Evolutionary conservation across 441 rosid species (phyloP).

Genomic region (Arabidopsis lyrata): DNA sequence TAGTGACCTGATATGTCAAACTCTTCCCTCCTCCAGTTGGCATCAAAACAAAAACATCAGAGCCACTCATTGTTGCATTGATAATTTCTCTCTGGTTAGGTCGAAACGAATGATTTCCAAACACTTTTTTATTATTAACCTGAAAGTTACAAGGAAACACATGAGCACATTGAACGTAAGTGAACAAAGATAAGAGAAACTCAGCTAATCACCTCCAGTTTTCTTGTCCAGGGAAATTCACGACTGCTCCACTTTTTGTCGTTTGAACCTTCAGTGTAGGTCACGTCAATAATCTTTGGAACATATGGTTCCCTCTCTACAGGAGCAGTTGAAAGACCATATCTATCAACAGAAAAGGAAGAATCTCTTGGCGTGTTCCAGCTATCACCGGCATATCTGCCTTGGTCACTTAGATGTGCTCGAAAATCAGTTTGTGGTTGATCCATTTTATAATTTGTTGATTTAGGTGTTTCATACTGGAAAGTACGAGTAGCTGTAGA

Average conservation of each 20-base stretch:
- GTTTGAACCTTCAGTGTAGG: constrained; percentile 90
- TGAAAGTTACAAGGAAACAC: constrained; percentile 47
- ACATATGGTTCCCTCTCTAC: constrained; percentile 77
- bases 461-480: constrained; percentile 73
- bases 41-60: constrained; percentile 97
- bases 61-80: constrained; percentile 97
- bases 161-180: constrained; percentile 49
- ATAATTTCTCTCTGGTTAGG: constrained; percentile 96
- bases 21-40: constrained; percentile 99
- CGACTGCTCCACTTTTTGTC: constrained; percentile 82
- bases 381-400: constrained; percentile 50
- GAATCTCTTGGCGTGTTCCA: constrained; percentile 67
- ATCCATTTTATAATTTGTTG: constrained; percentile 51
- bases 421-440: constrained; percentile 56
- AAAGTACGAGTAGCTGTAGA: constrained; percentile 53
- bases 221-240: constrained; percentile 84
- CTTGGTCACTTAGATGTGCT: constrained; percentile 55
- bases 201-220: constrained; percentile 69
- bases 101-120: constrained; percentile 96
- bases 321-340: constrained; percentile 61
- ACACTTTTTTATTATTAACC: constrained; percentile 90
- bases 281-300: constrained; percentile 76
- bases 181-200: constrained; percentile 27
- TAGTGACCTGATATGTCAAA: constrained; percentile 88
- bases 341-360: constrained; percentile 64